Percentiles rank a stretch among this genome's conserved stretches.
Conservation (phyloP, 768 basidiomycete genomes). For the Pisolithus microcarpus region DNA sequence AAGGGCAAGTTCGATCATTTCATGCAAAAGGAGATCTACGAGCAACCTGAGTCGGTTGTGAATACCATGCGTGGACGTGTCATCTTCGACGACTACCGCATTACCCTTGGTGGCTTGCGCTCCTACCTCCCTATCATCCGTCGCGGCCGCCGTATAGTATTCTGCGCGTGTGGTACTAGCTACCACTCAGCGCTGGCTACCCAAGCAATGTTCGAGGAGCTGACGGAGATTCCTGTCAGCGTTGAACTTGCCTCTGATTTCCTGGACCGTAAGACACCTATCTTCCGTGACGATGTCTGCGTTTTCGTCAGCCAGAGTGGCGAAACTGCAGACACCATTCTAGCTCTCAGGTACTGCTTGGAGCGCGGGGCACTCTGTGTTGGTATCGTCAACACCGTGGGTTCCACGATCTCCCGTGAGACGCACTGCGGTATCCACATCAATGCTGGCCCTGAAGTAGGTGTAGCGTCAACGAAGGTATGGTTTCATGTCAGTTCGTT, state of each 20-base stretch:
- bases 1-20: conserved; percentile 99
- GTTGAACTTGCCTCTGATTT: conserved; percentile 98
- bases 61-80: conserved; percentile 99
- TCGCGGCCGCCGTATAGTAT: conserved; percentile 88
- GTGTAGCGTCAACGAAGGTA: conserved; percentile 97
- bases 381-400: conserved; percentile 98
- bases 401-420: conserved; percentile 95
- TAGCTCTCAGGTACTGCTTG: conserved; percentile 92
- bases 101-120: conserved; percentile 92
- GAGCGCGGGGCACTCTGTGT: conserved; percentile 95
- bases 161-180: conserved; percentile 96
- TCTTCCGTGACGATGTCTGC: conserved; percentile 97
- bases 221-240: conserved; percentile 97
- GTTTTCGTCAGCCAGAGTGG: conserved; percentile 96
- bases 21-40: conserved; percentile 99
- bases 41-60: conserved; percentile 98
- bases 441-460: conserved; percentile 97
- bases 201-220: conserved; percentile 95
- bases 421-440: conserved; percentile 99
- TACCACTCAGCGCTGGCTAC: conserved; percentile 97
- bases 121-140: conserved; percentile 95
- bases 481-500: neutral
- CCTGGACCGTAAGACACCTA: conserved; percentile 96
- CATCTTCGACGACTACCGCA: conserved; percentile 89
- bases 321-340: conserved; percentile 97